phyloP scores from a whole-genome alignment of 352 stramenopile genomes.

The Peronosclerospora sorghi region DNA sequence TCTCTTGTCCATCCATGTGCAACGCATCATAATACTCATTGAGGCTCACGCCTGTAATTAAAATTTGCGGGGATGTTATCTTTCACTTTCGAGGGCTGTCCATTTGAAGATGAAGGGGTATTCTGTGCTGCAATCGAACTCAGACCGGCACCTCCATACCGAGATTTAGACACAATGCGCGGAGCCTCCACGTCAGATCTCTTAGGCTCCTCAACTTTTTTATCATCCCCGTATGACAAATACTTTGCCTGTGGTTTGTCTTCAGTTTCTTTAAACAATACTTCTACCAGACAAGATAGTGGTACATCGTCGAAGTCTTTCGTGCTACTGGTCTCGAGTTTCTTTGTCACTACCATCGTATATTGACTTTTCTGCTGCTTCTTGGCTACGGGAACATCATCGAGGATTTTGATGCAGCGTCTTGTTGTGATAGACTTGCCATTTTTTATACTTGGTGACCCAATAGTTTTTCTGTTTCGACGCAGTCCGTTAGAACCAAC shows the following conservation, averaged over 20 bases:
- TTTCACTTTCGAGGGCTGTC: conserved; percentile 3
- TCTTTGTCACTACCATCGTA: conserved; percentile 13
- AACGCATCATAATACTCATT: conserved; percentile 53
- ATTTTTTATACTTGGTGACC: conserved; percentile 26
- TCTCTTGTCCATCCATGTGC: conserved; percentile 31
- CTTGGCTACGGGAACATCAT: conserved; percentile 11
- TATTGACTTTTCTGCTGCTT: conserved; percentile 8
- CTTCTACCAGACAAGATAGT: conserved; percentile 13
- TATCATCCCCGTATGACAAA: conserved; percentile 28
- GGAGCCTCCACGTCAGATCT: conserved; percentile 6
- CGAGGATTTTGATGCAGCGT: conserved; percentile 37
- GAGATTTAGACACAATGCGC: conserved; percentile 16
- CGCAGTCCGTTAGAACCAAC: conserved; percentile 38
- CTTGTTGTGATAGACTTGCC: conserved; percentile 27
- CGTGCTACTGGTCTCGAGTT: neutral
- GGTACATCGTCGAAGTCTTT: conserved; percentile 16
- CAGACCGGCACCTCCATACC: conserved; percentile 11
- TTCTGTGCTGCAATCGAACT: conserved; percentile 1
- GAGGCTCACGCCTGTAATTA: conserved; percentile 28
- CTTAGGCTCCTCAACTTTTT: conserved; percentile 17
- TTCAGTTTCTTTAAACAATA: conserved; percentile 11
- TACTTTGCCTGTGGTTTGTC: conserved; percentile 22
- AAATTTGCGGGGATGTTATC: conserved; percentile 5
- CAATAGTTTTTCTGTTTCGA: conserved; percentile 15
- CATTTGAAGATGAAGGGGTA: conserved; percentile 1